Base-by-base conservation (phyloP, 352 stramenopile genomes). In the Phytopythium oedochilum region DNA sequence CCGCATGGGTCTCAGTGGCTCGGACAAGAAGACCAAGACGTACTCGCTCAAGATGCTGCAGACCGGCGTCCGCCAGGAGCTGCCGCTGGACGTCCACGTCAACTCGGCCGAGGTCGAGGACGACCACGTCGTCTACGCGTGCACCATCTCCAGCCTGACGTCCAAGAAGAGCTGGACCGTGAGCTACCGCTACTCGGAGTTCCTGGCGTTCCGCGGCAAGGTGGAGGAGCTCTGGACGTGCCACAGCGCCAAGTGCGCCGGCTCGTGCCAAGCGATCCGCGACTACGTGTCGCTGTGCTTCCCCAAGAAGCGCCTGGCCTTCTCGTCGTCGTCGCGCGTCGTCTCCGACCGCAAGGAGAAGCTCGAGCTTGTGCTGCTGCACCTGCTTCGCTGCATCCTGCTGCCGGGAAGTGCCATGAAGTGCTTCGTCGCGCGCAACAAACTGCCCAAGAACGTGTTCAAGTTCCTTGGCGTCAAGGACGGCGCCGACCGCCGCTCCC, bases 351-450 rank as follows among this genome's bases (percentile, higher is more conserved):
- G 78, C 53, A 76, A 79, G 54, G 58, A 57, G 31, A 84, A 86
- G 53, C 66, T 87, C 23, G 73, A 89, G 62, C 80, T 73, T 46
- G 68, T 89, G 52, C 63, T 89, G 57, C 60, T 82, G 55, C 73
- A 89, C 51, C 60, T 88, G 40, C 64, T 89, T 29, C 79, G 79
- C 4, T 85, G 74, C 52, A 68, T 83, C n/a, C 53, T 89, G 32
- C 66, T 87, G 8, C 75, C 77, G 9, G 76, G 79, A 0, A 88
- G 73, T 46, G 75, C 79, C 28, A 89, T 89, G 79, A 86, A 81
- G 63, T 89, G 79, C 44, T 59, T 71, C 39, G 59, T 67, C 25
- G 76, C 76, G 8, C 76, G 79, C 26, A 72, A 70, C 34, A 57
- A 66, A 3, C 67, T 89, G 10, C 73, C 79, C 5, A 49, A n/a